Evolutionary conservation across 805 yeast genomes (phyloP).

Genomic region (Cyberlindnera amylophila): DNA sequence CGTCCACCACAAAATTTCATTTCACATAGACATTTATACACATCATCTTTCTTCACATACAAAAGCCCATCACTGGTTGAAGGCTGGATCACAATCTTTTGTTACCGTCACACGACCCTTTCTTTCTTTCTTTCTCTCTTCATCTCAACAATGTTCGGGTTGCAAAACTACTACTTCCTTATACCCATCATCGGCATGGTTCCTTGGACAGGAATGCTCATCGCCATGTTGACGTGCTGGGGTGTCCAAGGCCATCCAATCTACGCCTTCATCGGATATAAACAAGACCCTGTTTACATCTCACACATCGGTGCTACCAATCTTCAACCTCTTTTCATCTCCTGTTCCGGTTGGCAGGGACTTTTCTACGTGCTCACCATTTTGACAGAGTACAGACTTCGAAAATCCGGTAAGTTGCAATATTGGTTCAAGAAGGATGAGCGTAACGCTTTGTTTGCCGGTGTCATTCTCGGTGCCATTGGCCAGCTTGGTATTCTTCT

Average conservation of each 20-base stretch:
- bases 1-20: no score
- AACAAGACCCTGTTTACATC: slow-evolving; percentile 60
- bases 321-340: slow-evolving; percentile 77
- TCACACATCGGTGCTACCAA: slow-evolving; percentile 88
- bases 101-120: background rate
- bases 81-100: no score
- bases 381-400: slow-evolving; percentile 56
- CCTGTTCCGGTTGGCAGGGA: slow-evolving; percentile 76
- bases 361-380: slow-evolving; percentile 64
- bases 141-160: slow-evolving; percentile 9
- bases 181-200: slow-evolving; percentile 64
- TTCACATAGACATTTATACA: no score
- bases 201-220: slow-evolving; percentile 91
- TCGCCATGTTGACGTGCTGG: slow-evolving; percentile 77
- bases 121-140: background rate
- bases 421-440: slow-evolving; percentile 38
- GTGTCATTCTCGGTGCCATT: slow-evolving; percentile 42
- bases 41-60: no score
- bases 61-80: no score
- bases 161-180: slow-evolving; percentile 41
- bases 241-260: slow-evolving; percentile 73
- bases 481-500: slow-evolving; percentile 74
- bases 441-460: slow-evolving; percentile 37
- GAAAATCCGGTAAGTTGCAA: slow-evolving; percentile 50
- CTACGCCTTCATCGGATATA: slow-evolving; percentile 48